Evolutionary conservation across 2,329 filamentous ascomycete genomes (phyloP).

Genomic region (Penicillium sp.): DNA sequence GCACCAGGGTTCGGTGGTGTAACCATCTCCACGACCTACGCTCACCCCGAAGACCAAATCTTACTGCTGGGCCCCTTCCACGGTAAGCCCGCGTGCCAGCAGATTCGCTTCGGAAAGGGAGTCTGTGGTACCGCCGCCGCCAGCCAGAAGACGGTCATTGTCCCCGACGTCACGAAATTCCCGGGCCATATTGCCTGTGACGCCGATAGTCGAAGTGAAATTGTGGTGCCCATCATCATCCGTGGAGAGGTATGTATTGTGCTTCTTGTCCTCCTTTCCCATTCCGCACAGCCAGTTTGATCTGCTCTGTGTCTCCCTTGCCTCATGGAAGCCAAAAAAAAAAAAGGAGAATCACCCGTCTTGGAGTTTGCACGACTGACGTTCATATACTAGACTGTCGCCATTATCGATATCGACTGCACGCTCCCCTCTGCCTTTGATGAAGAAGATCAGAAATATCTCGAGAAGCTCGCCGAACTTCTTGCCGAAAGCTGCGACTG

Average conservation of each 20-base stretch:
- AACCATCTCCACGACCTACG: slow-evolving; percentile 21
- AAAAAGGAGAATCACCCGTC: not conserved
- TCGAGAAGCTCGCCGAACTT: slow-evolving; percentile 39
- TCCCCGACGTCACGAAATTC: slow-evolving; percentile 41
- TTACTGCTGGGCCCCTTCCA: slow-evolving; percentile 45
- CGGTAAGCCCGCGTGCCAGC: slow-evolving; percentile 45
- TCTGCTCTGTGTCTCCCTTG: not conserved
- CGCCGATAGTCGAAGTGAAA: slow-evolving; percentile 44
- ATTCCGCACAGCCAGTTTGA: too few relatives aligned
- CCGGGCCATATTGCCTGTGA: slow-evolving; percentile 48
- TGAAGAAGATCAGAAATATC: slow-evolving; percentile 38
- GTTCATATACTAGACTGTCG: slow-evolving; percentile 34
- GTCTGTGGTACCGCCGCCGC: slow-evolving; percentile 44
- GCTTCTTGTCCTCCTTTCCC: not conserved
- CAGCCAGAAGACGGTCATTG: slow-evolving; percentile 35
- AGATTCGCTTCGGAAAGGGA: slow-evolving; percentile 41
- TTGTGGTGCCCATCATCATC: slow-evolving; percentile 44
- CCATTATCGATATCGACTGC: slow-evolving; percentile 46
- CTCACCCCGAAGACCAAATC: slow-evolving; percentile 18
- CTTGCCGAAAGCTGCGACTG: slow-evolving; percentile 40
- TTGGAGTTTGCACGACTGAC: not conserved
- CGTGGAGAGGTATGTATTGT: slow-evolving; percentile 32
- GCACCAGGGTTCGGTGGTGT: slow-evolving; percentile 7
- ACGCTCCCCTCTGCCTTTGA: slow-evolving; percentile 40
- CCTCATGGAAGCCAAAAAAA: not conserved